Conservation (phyloP, 1,284 basidiomycete genomes). For the Ganoderma resinaceum region DNA sequence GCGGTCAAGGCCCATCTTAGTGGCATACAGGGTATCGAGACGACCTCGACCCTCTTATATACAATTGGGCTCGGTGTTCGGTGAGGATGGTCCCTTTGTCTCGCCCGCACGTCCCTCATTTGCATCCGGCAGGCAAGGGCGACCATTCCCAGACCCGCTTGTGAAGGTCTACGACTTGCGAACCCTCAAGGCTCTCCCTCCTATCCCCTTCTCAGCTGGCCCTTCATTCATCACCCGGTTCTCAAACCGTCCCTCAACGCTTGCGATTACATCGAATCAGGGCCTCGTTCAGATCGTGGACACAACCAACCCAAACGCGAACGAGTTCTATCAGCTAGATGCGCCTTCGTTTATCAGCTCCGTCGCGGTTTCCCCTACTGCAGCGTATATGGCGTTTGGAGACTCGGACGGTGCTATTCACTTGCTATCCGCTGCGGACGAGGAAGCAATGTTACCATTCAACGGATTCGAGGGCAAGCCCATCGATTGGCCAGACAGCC, state of each 20-base stretch:
- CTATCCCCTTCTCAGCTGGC: constrained; percentile 88
- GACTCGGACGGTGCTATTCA: constrained; percentile 90
- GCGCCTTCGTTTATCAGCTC: constrained; percentile 81
- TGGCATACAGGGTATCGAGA: constrained; percentile 85
- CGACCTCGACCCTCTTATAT: constrained; percentile 79
- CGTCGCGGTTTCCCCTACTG: constrained; percentile 84
- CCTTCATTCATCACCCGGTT: constrained; percentile 89
- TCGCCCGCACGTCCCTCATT: constrained; percentile 8
- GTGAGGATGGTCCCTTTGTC: constrained; percentile 46
- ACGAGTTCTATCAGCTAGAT: constrained; percentile 85
- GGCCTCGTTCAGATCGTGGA: constrained; percentile 94
- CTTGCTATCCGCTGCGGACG: constrained; percentile 79
- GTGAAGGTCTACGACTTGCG: constrained; percentile 95
- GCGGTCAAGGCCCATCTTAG: constrained; percentile 80
- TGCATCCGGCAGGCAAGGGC: constrained; percentile 72
- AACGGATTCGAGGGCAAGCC: constrained; percentile 90
- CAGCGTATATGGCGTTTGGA: constrained; percentile 92
- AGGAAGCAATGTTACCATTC: constrained; percentile 75
- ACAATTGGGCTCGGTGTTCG: constrained; percentile 89
- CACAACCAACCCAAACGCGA: constrained; percentile 71
- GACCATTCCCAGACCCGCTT: constrained; percentile 89
- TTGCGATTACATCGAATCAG: constrained; percentile 84
- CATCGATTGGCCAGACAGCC: constrained; percentile 84
- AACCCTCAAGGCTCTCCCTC: constrained; percentile 79
- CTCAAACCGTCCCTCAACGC: constrained; percentile 79